These are phyloP conservation scores for Aspergillus fumigatiaffinis DNA, from an alignment of 2,329 filamentous ascomycete genomes.

Conservation along the genomic window DNA sequence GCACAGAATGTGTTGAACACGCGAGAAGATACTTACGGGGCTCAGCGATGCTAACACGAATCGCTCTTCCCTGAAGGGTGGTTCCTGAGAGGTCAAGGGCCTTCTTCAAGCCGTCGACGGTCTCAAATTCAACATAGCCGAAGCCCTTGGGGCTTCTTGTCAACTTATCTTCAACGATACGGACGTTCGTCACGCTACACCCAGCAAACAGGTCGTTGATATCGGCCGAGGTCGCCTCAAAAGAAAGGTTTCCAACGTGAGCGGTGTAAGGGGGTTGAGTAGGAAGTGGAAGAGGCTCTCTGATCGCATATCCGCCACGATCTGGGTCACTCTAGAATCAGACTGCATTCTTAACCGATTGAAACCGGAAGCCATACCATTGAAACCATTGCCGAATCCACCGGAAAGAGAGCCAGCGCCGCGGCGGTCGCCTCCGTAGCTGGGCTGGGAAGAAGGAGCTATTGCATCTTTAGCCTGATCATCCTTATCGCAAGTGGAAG, in stretches of 20 bases:
- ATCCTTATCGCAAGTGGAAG: slow-evolving; percentile 3
- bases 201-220: slow-evolving; percentile 80
- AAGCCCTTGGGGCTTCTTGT: slow-evolving; percentile 95
- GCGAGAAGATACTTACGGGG: slow-evolving; percentile 63
- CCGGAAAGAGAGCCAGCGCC: slow-evolving; percentile 39
- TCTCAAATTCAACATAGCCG: slow-evolving; percentile 91
- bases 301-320: slow-evolving; percentile 39
- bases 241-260: slow-evolving; percentile 93
- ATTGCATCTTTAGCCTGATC: slow-evolving; percentile 15
- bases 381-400: slow-evolving; percentile 35
- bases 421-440: slow-evolving; percentile 50
- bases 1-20: not conserved
- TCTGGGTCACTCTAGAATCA: slow-evolving; percentile 24
- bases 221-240: slow-evolving; percentile 81
- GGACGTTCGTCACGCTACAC: slow-evolving; percentile 83
- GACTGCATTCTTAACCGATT: slow-evolving; percentile 1
- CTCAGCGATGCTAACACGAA: slow-evolving; percentile 93
- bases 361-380: slow-evolving; percentile 24
- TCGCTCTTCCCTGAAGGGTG: slow-evolving; percentile 80
- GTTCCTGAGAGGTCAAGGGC: slow-evolving; percentile 78
- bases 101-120: slow-evolving; percentile 84
- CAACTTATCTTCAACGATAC: slow-evolving; percentile 94
- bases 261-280: slow-evolving; percentile 92
- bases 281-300: slow-evolving; percentile 77
- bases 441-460: slow-evolving; percentile 41